phyloP scores from a whole-genome alignment of 148 eudicot genomes.

The Diospyros kaki region DNA sequence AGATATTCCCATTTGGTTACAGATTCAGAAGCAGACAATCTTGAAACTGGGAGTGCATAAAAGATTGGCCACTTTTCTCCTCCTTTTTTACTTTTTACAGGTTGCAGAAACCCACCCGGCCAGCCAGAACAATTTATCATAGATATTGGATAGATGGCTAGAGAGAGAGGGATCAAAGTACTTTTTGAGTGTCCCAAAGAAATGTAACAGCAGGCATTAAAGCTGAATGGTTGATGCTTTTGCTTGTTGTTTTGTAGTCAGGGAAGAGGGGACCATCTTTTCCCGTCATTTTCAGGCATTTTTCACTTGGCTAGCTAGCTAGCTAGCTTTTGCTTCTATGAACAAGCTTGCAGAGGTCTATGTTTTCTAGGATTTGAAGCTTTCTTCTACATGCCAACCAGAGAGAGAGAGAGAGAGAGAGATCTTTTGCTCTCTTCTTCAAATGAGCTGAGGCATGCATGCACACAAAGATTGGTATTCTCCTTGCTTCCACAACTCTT shows the following conservation, averaged over 20 bases:
- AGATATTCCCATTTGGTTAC: constrained; percentile 41
- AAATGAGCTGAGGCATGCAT: constrained; percentile 23
- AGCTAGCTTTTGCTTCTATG: constrained; percentile 33
- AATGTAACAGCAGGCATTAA: constrained; percentile 45
- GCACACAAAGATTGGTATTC: constrained; percentile 2
- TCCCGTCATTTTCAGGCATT: constrained; percentile 51
- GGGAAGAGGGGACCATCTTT: constrained; percentile 62
- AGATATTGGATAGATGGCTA: constrained; percentile 20
- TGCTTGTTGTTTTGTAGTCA: constrained; percentile 57
- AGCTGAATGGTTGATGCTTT: constrained; percentile 41
- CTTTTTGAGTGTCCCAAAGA: constrained; percentile 76
- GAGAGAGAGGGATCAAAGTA: constrained; percentile 13
- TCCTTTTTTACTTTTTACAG: constrained; percentile 11
- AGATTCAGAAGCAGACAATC: constrained; percentile 56
- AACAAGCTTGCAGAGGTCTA: constrained; percentile 48
- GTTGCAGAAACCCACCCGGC: constrained; percentile 27
- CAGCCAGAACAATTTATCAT: constrained; percentile 13
- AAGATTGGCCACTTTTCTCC: constrained; percentile 46
- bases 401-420: too few species aligned
- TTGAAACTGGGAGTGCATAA: constrained; percentile 51
- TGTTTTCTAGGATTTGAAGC: constrained; percentile 40
- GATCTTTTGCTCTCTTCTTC: constrained; percentile 34
- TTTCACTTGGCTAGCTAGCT: constrained; percentile 35
- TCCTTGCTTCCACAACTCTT: constrained; percentile 4
- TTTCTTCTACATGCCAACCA: constrained; percentile 26